Conservation (phyloP, 352 stramenopile genomes). For the Pythium periplocum region DNA sequence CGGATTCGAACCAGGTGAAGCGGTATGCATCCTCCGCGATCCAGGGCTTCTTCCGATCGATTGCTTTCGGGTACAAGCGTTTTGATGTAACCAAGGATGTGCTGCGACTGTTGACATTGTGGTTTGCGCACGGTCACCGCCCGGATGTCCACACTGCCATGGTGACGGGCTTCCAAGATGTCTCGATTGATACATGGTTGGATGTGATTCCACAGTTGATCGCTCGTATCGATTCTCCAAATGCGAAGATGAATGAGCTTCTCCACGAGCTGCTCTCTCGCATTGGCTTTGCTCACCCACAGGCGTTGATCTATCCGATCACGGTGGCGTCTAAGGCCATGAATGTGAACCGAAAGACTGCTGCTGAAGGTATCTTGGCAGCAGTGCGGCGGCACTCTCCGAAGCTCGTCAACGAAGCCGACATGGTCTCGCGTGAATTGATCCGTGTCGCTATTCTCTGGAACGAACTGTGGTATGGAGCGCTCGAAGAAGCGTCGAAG, state of each 20-base stretch:
- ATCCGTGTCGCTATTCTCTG: slow-evolving; percentile 99
- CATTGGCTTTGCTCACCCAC: slow-evolving; percentile 93
- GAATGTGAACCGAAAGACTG: slow-evolving; percentile 84
- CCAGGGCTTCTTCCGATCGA: slow-evolving; percentile 97
- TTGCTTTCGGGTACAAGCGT: slow-evolving; percentile 93
- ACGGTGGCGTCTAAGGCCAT: slow-evolving; percentile 96
- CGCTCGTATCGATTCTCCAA: slow-evolving; percentile 84
- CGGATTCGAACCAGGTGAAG: slow-evolving; percentile 37
- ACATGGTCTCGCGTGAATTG: slow-evolving; percentile 95
- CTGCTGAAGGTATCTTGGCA: slow-evolving; percentile 94
- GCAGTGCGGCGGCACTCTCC: slow-evolving; percentile 93
- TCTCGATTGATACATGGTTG: slow-evolving; percentile 98
- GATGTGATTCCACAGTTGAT: slow-evolving; percentile 98
- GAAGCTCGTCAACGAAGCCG: slow-evolving; percentile 96
- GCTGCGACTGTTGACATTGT: slow-evolving; percentile 97
- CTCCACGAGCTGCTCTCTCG: slow-evolving; percentile 88
- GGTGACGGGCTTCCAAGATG: slow-evolving; percentile 86
- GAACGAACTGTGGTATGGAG: slow-evolving; percentile 98
- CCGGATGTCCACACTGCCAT: slow-evolving; percentile 84
- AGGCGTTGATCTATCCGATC: slow-evolving; percentile 99
- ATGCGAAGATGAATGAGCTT: slow-evolving; percentile 72
- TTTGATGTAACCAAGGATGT: slow-evolving; percentile 97
- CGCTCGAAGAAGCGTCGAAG: slow-evolving; percentile 97
- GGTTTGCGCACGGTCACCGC: slow-evolving; percentile 96
- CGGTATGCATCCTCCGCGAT: slow-evolving; percentile 91